Base-by-base conservation (phyloP, 805 yeast genomes). In the Metschnikowia peoriensis region DNA sequence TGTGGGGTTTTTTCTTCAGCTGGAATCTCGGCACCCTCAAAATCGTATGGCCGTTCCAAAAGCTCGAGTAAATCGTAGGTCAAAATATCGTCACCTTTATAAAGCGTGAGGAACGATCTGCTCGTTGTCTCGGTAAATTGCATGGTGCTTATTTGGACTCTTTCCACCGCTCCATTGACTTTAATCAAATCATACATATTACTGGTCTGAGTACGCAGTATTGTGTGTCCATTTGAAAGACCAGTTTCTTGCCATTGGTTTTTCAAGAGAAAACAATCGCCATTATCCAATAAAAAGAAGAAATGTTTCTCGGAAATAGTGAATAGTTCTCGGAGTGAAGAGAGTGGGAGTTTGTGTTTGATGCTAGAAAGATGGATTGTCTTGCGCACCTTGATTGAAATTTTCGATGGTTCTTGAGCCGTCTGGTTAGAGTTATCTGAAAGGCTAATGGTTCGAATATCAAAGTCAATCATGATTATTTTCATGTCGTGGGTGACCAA, bases 201-300 rank as follows among this genome's bases (percentile, higher is more conserved):
- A 47, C 56, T 66, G 16, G 53, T 42, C 27, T 38, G 66, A 35
- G 47, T 57, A 15, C 42, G 38, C 14, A 28, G 47, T 3, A 22
- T 22, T 52, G 44, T 41, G 32, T 27, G 37, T 6, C 52, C 49
- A 28, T 47, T 27, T 12, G 34, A 10, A 11, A 40, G 34, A 12
- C 14, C 29, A 7, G 50, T 10, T 10, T 47, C 34, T 35, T 53
- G 38, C 48, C 52, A 44, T 47, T 71, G 72, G 51, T 70, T 71
- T 41, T 70, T 72, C 46, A 75, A 61, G 3, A 75, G 59, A 51
- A 57, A 72, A 9, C 73, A 62, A 14, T 75, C 79, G 8, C 79
- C 79, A n/a, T 67, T 66, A 41, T 57, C 61, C 37, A 73, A 56
- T 29, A 75, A 56, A 40, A 75, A 67, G 39, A 74, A 54, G 47